phyloP scores from a whole-genome alignment of 2,329 filamentous ascomycete species.

The Aspergillus pseudonomiae region DNA sequence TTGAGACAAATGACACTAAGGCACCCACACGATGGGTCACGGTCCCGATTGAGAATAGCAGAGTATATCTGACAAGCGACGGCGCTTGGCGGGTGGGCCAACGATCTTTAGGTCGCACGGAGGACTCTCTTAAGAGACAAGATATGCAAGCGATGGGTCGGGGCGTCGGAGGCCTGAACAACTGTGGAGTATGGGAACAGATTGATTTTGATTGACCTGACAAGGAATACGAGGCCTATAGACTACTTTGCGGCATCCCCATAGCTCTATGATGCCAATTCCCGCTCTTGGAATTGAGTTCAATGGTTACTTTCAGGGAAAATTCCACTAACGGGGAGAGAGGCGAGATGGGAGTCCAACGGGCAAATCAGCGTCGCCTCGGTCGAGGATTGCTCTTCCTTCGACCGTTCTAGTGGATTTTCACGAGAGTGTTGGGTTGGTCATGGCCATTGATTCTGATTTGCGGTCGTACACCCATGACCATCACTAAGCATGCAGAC shows the following conservation, averaged over 20 bases:
- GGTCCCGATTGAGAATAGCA: slow-evolving; percentile 20
- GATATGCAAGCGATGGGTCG: slow-evolving; percentile 12
- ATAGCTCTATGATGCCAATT: not conserved
- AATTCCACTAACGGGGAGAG: not conserved
- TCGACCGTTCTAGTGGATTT: not conserved
- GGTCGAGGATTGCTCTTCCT: not conserved
- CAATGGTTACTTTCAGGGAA: not conserved
- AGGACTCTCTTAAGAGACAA: slow-evolving; percentile 7
- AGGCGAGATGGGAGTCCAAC: not conserved
- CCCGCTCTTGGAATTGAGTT: not conserved
- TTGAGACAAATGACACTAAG: slow-evolving; percentile 19
- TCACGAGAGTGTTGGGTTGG: not conserved
- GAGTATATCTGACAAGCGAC: slow-evolving; percentile 15
- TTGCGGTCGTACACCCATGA: slow-evolving; percentile 1
- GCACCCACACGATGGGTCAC: slow-evolving; percentile 13
- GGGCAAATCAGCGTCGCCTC: not conserved
- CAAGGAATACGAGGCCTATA: not conserved
- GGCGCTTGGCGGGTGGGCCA: slow-evolving; percentile 15
- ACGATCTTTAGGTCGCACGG: slow-evolving; percentile 12
- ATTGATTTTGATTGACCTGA: not conserved
- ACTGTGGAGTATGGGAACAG: slow-evolving; percentile 17
- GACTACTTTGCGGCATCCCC: not conserved
- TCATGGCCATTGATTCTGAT: not conserved
- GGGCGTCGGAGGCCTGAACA: slow-evolving; percentile 11
- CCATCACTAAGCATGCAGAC: slow-evolving; percentile 16